Evolutionary conservation across 2,329 filamentous ascomycete genomes (phyloP).

Genomic region (Pseudohalonectria lignicola): DNA sequence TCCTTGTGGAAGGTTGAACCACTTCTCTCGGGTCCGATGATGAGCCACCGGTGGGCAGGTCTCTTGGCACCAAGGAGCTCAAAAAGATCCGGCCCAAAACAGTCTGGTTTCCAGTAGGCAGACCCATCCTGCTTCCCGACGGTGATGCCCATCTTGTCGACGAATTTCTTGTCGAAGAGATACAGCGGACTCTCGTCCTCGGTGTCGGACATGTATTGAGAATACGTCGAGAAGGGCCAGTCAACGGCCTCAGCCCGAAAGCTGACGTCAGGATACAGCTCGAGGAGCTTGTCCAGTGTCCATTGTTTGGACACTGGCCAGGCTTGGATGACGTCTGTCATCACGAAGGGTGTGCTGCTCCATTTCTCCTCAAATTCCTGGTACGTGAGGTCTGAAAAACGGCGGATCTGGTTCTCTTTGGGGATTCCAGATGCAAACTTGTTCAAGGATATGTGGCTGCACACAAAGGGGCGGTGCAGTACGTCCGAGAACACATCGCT

Average conservation of each 20-base stretch:
- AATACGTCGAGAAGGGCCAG: conserved; percentile 76
- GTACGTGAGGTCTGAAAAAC: conserved; percentile 56
- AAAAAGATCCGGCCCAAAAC: conserved; percentile 83
- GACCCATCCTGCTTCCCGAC: conserved; percentile 40
- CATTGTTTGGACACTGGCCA: conserved; percentile 74
- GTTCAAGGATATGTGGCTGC: conserved; percentile 60
- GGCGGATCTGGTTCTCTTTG: conserved; percentile 57
- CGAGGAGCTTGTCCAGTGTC: conserved; percentile 56
- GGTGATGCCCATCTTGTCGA: conserved; percentile 68
- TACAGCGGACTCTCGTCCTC: conserved; percentile 84
- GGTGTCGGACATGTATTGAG: conserved; percentile 70
- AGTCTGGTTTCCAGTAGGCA: conserved; percentile 69
- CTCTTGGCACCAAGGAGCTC: conserved; percentile 65
- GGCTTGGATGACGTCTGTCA: conserved; percentile 67
- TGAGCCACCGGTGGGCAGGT: conserved; percentile 86
- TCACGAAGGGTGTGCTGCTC: conserved; percentile 75
- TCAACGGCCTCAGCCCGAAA: conserved; percentile 92
- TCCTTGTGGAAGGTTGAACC: conserved; percentile 94
- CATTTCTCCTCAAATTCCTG: conserved; percentile 66
- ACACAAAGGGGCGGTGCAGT: conserved; percentile 82
- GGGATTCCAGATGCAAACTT: conserved; percentile 66
- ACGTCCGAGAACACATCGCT: conserved; percentile 79
- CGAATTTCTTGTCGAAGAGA: conserved; percentile 81
- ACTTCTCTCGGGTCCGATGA: conserved; percentile 75
- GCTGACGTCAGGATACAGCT: conserved; percentile 51